These are phyloP conservation scores for Erythrophleum ivorense DNA, from an alignment of 331 rosid genomes.

Conservation along the genomic window DNA sequence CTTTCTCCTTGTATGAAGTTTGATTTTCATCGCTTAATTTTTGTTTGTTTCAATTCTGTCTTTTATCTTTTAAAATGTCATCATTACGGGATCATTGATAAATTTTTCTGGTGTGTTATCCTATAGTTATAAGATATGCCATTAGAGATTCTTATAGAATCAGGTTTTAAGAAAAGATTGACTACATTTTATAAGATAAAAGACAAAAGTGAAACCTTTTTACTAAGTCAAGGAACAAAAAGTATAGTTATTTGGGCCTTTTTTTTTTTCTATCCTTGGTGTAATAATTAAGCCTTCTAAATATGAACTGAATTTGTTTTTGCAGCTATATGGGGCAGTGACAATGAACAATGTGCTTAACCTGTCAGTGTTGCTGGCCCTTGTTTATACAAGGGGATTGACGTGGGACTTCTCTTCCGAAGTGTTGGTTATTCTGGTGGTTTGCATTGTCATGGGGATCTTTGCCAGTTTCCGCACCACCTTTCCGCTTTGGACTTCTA, in stretches of 20 bases:
- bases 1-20: not conserved
- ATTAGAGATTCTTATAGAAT: not conserved
- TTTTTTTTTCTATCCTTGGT: too few species aligned
- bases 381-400: slow-evolving; percentile 79
- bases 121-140: too few species aligned
- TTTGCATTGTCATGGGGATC: slow-evolving; percentile 72
- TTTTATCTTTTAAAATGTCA: not conserved
- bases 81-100: not conserved
- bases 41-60: not conserved
- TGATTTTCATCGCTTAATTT: not conserved
- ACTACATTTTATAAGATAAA: not conserved
- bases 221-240: too few species aligned
- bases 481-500: slow-evolving; percentile 86
- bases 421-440: slow-evolving; percentile 82
- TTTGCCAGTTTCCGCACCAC: slow-evolving; percentile 85
- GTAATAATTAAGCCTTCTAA: not conserved
- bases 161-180: not conserved
- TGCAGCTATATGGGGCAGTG: slow-evolving; percentile 92
- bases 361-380: slow-evolving; percentile 90
- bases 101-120: too few species aligned
- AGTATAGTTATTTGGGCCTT: too few species aligned
- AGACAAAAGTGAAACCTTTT: too few species aligned
- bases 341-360: slow-evolving; percentile 94
- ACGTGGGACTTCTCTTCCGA: slow-evolving; percentile 95
- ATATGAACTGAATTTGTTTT: slow-evolving; percentile 7